These are phyloP conservation scores for Cornus florida DNA, from an alignment of 148 eudicot genomes.

Conservation along the genomic window DNA sequence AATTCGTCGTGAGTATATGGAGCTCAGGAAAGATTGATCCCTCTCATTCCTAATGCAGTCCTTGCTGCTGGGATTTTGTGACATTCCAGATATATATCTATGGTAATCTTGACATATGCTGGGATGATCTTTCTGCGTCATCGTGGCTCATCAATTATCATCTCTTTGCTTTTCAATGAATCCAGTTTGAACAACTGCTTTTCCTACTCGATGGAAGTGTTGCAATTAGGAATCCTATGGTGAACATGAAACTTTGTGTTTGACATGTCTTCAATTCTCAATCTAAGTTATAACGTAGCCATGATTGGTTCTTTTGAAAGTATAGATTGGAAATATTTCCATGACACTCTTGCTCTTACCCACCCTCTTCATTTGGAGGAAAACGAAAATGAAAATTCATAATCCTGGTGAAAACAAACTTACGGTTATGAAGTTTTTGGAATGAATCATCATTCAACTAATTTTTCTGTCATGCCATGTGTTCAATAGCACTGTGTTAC, in stretches of 20 bases:
- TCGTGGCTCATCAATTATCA: not conserved
- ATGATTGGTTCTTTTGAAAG: too few species aligned
- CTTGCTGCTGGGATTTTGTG: not conserved
- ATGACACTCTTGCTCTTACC: too few species aligned
- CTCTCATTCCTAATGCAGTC: not conserved
- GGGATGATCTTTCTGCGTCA: not conserved
- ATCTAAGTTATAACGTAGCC: not conserved
- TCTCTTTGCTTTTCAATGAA: not conserved
- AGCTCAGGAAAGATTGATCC: constrained; percentile 68
- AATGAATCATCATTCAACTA: too few species aligned
- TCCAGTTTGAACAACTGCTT: not conserved
- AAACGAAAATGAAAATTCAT: too few species aligned
- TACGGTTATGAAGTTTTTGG: too few species aligned
- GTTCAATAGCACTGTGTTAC: too few species aligned
- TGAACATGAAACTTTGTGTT: constrained; percentile 1
- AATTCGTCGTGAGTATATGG: constrained; percentile 41
- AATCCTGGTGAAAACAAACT: too few species aligned
- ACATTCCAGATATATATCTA: not conserved
- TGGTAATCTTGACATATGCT: not conserved
- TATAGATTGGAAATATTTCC: too few species aligned
- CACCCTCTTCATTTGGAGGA: too few species aligned
- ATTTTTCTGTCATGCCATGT: too few species aligned
- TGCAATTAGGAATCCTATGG: not conserved
- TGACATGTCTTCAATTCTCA: not conserved
- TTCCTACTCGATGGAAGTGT: not conserved